Percentiles rank a stretch among this genome's conserved stretches.
Conservation (phyloP, 2,329 filamentous ascomycete genomes). For the Nectriaceae sp. region DNA sequence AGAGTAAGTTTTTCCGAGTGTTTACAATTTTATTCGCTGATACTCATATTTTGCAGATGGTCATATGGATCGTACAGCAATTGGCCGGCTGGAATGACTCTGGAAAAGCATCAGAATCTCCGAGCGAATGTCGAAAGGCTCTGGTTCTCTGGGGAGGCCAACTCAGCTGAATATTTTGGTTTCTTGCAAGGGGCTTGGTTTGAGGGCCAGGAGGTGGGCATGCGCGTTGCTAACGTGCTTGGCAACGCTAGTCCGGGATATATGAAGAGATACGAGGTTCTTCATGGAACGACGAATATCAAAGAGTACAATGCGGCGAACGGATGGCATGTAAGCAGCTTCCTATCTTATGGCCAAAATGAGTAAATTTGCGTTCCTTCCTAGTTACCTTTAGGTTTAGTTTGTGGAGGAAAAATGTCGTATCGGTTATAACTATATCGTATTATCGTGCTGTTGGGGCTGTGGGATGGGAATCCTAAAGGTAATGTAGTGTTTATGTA, state of each 20-base stretch:
- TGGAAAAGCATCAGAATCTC: conserved; percentile 68
- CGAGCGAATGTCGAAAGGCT: conserved; percentile 63
- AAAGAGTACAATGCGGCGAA: conserved; percentile 19
- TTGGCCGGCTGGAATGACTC: conserved; percentile 64
- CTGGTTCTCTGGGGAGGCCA: conserved; percentile 68
- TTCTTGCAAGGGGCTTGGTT: conserved; percentile 65
- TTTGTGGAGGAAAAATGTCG: no score
- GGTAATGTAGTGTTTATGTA: no score
- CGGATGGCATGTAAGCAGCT: no score
- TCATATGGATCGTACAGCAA: conserved; percentile 66
- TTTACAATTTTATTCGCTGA: neutral
- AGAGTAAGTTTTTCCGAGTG: conserved; percentile 16
- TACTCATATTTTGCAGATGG: conserved; percentile 32
- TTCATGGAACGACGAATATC: conserved; percentile 15
- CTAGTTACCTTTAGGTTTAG: no score
- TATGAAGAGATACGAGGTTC: conserved; percentile 27
- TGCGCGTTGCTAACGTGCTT: conserved; percentile 38
- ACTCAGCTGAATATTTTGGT: conserved; percentile 63
- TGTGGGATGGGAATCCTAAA: no score
- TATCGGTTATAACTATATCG: no score
- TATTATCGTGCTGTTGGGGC: no score
- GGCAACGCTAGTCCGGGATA: conserved; percentile 20
- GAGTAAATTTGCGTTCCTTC: no score
- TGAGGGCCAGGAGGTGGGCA: conserved; percentile 54
- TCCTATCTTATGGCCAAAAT: no score